Percentiles rank a stretch among this genome's conserved stretches.
Conservation (phyloP, 192 early-diverging fungal species). For the Funneliformis geosporum region DNA sequence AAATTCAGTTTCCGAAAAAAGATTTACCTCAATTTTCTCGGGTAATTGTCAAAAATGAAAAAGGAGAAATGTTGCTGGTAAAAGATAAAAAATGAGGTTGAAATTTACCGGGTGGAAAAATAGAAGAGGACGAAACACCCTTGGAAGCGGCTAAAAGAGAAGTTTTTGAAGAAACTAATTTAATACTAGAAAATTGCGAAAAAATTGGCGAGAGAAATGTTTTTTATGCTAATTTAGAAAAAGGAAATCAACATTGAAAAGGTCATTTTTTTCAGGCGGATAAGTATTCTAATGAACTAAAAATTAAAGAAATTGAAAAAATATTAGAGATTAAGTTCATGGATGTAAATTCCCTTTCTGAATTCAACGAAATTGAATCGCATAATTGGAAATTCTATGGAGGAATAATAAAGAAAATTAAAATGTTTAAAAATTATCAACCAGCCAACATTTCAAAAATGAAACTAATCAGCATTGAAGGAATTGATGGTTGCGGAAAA, state of each 20-base stretch:
- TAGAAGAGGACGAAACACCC: conserved; percentile 8
- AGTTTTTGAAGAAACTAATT: conserved; percentile 26
- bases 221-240: conserved; percentile 18
- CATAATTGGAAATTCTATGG: too few relatives aligned
- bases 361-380: too few relatives aligned
- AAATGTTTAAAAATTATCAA: too few relatives aligned
- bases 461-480: too few relatives aligned
- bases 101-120: conserved; percentile 20
- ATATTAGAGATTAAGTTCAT: too few relatives aligned
- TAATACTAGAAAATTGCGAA: conserved; percentile 1
- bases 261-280: conserved; percentile 18
- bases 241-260: conserved; percentile 9
- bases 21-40: not conserved
- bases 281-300: conserved; percentile 8
- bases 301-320: too few relatives aligned
- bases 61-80: conserved; percentile 22
- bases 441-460: too few relatives aligned
- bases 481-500: too few relatives aligned
- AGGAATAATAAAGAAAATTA: too few relatives aligned
- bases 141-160: conserved; percentile 9
- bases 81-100: conserved; percentile 28
- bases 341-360: too few relatives aligned
- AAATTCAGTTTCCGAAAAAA: not conserved
- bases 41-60: conserved; percentile 25
- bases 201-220: conserved; percentile 16